A percentile compares a stretch with the other conserved stretches of the same genome.
Conservation (phyloP, 169 alveolate species). For the Cryptosporidium meleagridis region DNA sequence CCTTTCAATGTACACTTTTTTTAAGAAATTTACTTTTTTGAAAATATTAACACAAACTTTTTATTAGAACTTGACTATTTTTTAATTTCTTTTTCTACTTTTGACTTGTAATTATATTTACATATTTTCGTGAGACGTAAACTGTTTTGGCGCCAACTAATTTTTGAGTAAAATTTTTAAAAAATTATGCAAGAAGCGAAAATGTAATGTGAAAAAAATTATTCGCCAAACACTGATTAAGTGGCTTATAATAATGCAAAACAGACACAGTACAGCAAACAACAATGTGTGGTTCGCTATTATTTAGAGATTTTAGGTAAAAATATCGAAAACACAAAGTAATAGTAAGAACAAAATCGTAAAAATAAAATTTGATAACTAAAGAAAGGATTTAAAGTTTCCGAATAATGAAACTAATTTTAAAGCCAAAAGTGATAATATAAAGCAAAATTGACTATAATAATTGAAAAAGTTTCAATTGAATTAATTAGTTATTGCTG, state of each 20-base stretch:
- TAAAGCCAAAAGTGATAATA: not conserved
- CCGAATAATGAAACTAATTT: not conserved
- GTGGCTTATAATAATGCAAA: not conserved
- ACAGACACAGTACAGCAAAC: no score
- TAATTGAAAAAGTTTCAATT: not conserved
- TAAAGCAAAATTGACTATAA: not conserved
- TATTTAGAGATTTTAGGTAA: not conserved
- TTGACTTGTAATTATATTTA: not conserved
- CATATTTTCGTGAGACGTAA: constrained; percentile 10
- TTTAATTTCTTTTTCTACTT: not conserved
- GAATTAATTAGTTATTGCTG: constrained; percentile 15
- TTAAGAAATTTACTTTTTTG: no score
- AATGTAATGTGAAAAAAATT: not conserved
- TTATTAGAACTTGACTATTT: not conserved
- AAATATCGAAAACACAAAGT: no score
- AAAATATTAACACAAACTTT: no score
- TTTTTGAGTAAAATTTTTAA: not conserved
- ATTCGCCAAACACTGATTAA: no score
- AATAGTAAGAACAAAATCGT: not conserved
- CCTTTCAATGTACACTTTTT: not conserved
- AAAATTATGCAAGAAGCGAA: not conserved
- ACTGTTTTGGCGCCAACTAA: not conserved
- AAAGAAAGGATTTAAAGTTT: not conserved
- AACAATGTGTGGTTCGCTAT: not conserved
- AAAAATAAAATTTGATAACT: no score